phyloP scores from a whole-genome alignment of 768 basidiomycete genomes.

The Rhodosporidiobolus odoratus region DNA sequence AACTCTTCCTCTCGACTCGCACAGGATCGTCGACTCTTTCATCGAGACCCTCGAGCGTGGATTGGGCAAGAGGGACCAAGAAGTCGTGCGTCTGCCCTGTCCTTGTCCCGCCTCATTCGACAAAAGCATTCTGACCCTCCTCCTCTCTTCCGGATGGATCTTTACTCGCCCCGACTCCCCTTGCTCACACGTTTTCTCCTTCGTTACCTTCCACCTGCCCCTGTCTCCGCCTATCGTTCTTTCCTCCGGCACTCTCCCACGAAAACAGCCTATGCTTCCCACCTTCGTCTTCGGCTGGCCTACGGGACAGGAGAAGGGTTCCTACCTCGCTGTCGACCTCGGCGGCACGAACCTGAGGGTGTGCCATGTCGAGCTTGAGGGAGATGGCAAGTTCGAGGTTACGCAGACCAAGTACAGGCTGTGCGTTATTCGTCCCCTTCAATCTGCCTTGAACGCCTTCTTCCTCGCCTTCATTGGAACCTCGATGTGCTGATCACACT shows the following conservation, averaged over 20 bases:
- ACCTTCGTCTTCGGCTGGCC: constrained; percentile 94
- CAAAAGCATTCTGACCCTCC: no score
- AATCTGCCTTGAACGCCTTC: no score
- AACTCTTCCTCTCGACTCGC: constrained; percentile 38
- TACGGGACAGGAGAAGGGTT: constrained; percentile 76
- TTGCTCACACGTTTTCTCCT: background rate
- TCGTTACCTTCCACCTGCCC: background rate
- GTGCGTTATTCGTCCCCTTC: constrained; percentile 1
- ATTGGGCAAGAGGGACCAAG: constrained; percentile 70
- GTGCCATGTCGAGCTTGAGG: constrained; percentile 86
- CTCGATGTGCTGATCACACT: background rate
- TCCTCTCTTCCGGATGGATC: no score
- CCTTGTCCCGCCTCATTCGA: no score
- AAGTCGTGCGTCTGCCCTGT: constrained; percentile 63
- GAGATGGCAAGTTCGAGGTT: constrained; percentile 93
- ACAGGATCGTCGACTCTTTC: constrained; percentile 92
- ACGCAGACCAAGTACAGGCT: constrained; percentile 96
- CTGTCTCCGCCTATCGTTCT: background rate
- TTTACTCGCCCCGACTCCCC: background rate
- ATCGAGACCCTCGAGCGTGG: constrained; percentile 85
- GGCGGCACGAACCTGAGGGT: constrained; percentile 86
- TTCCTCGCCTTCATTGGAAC: fast-evolving
- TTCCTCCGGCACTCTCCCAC: background rate
- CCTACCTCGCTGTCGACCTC: constrained; percentile 71
- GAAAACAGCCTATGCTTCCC: constrained; percentile 80